Base-by-base conservation (phyloP, 768 basidiomycete genomes). In the Suillus occidentalis region DNA sequence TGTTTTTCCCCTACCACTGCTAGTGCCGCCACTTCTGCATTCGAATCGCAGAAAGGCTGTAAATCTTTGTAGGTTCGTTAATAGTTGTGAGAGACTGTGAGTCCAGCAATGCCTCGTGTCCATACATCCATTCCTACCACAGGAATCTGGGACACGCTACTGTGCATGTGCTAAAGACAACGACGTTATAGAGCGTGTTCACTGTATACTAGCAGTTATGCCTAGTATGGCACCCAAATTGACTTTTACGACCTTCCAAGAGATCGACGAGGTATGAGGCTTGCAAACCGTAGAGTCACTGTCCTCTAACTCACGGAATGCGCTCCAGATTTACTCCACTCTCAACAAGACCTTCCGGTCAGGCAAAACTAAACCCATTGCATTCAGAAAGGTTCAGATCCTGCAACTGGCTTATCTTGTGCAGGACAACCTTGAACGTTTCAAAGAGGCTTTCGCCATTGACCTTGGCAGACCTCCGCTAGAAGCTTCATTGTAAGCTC, bases 361-460 rank as follows among this genome's bases (percentile, higher is more conserved):
- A 1, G 90, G 91, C 18, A 92, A 88, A 72, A 84, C 86, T 49
- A 87, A 79, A 70, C 76, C 85, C n/a, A 79, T 94, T 63, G 82
- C 81, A 14, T 92, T 83, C 71, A 83, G 94, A 70, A 93, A 88
- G 75, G 83, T 86, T 52, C 92, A 94, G 76, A 81, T 95, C 31
- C 81, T 88, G n/a, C 85, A 89, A 71, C 83, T 95, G 14, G 87
- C 83, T 9, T 90, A 91, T 72, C 77, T 92, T 68, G 37, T 93
- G 70, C 82, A 91, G 72, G 92, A 95, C 75, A 93, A 95, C 72
- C 69, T 77, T 22, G 77, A 83, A 40, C 83, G 78, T 18, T 85
- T 94, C 70, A 81, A 85, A 50, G 80, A 85, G 31, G 82, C 92
- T 0, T 72, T 93, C 65, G 73, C 75, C 2, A 66, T 73, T 6